phyloP scores from a whole-genome alignment of 805 yeast species.

The Wickerhamiella kurtzmanii region DNA sequence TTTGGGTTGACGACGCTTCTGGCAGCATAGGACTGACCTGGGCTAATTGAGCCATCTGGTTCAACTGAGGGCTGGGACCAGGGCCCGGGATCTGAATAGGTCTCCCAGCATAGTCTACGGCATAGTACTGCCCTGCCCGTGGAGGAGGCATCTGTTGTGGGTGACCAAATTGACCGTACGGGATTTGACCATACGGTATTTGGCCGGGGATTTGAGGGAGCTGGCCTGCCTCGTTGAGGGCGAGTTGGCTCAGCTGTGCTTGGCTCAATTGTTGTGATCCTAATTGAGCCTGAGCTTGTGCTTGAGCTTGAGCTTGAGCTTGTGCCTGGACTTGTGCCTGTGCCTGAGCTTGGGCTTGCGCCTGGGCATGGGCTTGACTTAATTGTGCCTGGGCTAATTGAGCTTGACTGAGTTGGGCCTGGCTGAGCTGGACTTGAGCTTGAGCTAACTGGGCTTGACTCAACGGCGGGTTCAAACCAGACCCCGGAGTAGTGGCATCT shows the following conservation, averaged over 20 bases:
- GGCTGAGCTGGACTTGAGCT: too few relatives aligned
- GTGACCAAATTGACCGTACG: neutral
- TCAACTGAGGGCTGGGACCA: neutral
- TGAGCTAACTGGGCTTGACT: too few relatives aligned
- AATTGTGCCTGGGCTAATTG: too few relatives aligned
- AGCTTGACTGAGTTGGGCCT: too few relatives aligned
- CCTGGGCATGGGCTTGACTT: too few relatives aligned
- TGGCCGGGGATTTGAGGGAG: neutral
- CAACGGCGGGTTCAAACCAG: too few relatives aligned
- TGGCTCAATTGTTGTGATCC: neutral
- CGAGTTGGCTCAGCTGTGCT: neutral
- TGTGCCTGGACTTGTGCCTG: too few relatives aligned
- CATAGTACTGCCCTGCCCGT: slow-evolving; percentile 1
- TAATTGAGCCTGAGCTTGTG: too few relatives aligned
- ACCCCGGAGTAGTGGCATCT: too few relatives aligned
- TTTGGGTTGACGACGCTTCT: neutral
- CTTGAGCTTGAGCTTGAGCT: too few relatives aligned
- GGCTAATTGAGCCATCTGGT: neutral
- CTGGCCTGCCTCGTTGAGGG: neutral
- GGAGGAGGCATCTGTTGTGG: neutral
- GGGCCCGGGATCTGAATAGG: neutral
- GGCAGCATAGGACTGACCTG: neutral
- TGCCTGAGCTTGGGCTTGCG: too few relatives aligned
- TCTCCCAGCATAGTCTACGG: neutral
- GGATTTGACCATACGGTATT: neutral